These are phyloP conservation scores for Pseudogymnoascus sp. DNA, from an alignment of 2,329 filamentous ascomycete genomes.

Conservation along the genomic window DNA sequence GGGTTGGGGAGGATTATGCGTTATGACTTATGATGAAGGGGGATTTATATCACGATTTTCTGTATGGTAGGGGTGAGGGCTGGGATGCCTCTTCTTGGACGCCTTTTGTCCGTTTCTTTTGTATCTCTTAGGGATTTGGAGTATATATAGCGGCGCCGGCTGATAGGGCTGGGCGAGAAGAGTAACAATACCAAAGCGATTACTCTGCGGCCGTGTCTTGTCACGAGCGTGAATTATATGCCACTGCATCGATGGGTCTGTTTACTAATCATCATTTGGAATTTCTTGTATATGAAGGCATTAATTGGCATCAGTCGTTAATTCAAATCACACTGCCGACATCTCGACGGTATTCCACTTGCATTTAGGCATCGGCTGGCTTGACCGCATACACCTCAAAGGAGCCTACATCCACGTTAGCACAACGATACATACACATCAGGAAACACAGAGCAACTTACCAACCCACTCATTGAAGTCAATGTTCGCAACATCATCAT, in stretches of 20 bases:
- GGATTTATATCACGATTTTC: neutral
- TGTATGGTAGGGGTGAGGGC: neutral
- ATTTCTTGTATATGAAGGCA: neutral
- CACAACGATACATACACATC: no score
- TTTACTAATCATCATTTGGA: neutral
- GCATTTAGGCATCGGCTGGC: constrained; percentile 9
- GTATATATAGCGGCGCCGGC: neutral
- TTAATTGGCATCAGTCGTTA: constrained; percentile 3
- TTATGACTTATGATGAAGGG: constrained; percentile 1
- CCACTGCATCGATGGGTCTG: no score
- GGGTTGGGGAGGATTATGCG: neutral
- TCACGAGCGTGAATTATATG: neutral
- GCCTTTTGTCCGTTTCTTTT: neutral
- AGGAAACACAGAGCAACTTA: constrained; percentile 17
- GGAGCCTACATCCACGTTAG: constrained; percentile 28
- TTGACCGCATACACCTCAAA: constrained; percentile 45
- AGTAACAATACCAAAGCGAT: neutral
- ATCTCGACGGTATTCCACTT: neutral
- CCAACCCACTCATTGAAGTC: constrained; percentile 45
- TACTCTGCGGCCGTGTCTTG: neutral
- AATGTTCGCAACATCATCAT: constrained; percentile 20
- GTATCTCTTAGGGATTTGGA: constrained; percentile 1
- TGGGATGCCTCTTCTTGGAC: neutral
- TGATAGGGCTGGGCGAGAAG: neutral
- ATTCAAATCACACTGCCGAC: neutral